These are phyloP conservation scores for Thermothielavioides terrestris DNA, from an alignment of 495 filamentous ascomycete species.

Conservation along the genomic window DNA sequence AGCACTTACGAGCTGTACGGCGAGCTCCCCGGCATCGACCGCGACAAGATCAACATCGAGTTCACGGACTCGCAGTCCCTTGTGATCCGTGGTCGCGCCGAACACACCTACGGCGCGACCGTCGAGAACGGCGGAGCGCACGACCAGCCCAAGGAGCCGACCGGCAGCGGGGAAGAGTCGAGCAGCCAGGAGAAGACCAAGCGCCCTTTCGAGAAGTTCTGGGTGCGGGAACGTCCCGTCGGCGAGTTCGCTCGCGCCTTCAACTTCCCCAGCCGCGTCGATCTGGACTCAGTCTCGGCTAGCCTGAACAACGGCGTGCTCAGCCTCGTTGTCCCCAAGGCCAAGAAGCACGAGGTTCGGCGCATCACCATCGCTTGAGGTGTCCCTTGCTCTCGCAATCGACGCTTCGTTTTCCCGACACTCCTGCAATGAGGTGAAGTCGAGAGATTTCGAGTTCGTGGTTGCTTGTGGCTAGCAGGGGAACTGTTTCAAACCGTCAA, in stretches of 20 bases:
- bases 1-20: slow-evolving; percentile 70
- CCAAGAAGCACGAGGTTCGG: slow-evolving; percentile 7
- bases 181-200: slow-evolving; percentile 19
- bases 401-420: not conserved
- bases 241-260: slow-evolving; percentile 77
- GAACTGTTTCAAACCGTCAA: too few relatives aligned
- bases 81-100: slow-evolving; percentile 59
- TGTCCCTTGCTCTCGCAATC: slow-evolving; percentile 51
- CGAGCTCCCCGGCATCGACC: slow-evolving; percentile 75
- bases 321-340: slow-evolving; percentile 67
- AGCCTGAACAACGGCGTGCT: slow-evolving; percentile 52
- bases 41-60: slow-evolving; percentile 70
- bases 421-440: too few relatives aligned
- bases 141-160: slow-evolving; percentile 9
- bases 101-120: slow-evolving; percentile 43
- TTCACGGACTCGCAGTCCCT: slow-evolving; percentile 74
- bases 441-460: too few relatives aligned
- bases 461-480: too few relatives aligned
- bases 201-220: slow-evolving; percentile 50
- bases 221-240: slow-evolving; percentile 69
- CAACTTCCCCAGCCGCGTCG: slow-evolving; percentile 62
- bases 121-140: slow-evolving; percentile 23
- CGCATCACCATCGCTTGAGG: slow-evolving; percentile 21
- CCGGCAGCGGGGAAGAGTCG: not conserved
- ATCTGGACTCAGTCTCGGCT: slow-evolving; percentile 71